Conservation (phyloP, 2,329 filamentous ascomycete species). For the Lachnellula suecica region DNA sequence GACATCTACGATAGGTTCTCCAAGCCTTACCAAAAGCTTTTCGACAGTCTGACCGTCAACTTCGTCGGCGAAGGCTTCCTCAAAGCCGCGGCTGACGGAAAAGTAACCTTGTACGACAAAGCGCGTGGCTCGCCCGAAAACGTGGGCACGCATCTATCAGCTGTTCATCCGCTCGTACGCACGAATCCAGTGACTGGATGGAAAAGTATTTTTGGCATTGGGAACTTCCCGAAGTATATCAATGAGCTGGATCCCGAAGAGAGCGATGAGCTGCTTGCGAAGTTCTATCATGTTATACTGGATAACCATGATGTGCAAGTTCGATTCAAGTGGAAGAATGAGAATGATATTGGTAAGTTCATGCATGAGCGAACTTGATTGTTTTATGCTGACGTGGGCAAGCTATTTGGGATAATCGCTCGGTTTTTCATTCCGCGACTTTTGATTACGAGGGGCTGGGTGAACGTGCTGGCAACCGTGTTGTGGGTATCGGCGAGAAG, state of each 20-base stretch:
- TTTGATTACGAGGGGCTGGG: slow-evolving; percentile 52
- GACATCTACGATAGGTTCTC: slow-evolving; percentile 55
- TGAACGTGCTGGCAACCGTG: slow-evolving; percentile 42
- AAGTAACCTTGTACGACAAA: slow-evolving; percentile 37
- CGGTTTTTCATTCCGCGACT: slow-evolving; percentile 50
- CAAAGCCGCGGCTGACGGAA: slow-evolving; percentile 41
- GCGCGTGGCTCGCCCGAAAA: slow-evolving; percentile 56
- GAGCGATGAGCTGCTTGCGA: slow-evolving; percentile 39
- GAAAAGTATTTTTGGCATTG: slow-evolving; percentile 53
- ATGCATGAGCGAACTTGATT: slow-evolving; percentile 4
- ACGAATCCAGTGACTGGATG: slow-evolving; percentile 61
- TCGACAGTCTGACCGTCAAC: slow-evolving; percentile 49
- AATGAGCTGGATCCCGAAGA: slow-evolving; percentile 53
- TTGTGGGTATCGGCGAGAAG: slow-evolving; percentile 47
- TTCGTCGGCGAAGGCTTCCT: slow-evolving; percentile 48
- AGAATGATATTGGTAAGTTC: slow-evolving; percentile 40
- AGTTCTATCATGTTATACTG: slow-evolving; percentile 46
- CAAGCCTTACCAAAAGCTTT: slow-evolving; percentile 43
- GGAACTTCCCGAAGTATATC: slow-evolving; percentile 50
- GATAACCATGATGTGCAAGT: slow-evolving; percentile 56
- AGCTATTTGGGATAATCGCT: slow-evolving; percentile 65
- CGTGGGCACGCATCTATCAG: slow-evolving; percentile 45
- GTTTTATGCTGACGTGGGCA: slow-evolving; percentile 33
- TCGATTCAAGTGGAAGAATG: slow-evolving; percentile 35
- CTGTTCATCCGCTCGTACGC: slow-evolving; percentile 47